phyloP scores from a whole-genome alignment of 768 basidiomycete species.

The Boletus vermiculosoides region DNA sequence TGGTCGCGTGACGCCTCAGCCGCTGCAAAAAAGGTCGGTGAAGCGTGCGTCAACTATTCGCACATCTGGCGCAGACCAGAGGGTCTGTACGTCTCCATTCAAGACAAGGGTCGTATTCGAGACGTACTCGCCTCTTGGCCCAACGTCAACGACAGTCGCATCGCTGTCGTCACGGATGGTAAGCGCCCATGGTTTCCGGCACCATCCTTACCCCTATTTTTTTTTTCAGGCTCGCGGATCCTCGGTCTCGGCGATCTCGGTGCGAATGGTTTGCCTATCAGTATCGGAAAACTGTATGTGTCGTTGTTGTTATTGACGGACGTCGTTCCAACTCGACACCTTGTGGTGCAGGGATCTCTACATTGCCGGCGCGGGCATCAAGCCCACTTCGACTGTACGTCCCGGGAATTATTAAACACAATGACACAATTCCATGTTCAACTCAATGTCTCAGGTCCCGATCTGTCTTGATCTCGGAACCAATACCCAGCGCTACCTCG shows the following conservation, averaged over 20 bases:
- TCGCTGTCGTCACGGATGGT: constrained; percentile 80
- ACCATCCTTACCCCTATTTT: no score
- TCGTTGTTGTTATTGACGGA: neutral
- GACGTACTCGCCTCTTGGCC: constrained; percentile 56
- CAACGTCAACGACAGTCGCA: constrained; percentile 45
- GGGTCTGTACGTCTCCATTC: constrained; percentile 59
- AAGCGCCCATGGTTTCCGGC: no score
- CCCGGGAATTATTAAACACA: neutral
- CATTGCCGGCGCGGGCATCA: constrained; percentile 67
- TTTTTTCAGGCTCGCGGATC: constrained; percentile 56
- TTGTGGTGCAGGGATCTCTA: constrained; percentile 51
- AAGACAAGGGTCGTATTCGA: constrained; percentile 63
- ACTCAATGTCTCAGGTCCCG: constrained; percentile 41
- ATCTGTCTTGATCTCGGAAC: constrained; percentile 77
- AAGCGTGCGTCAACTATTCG: constrained; percentile 69
- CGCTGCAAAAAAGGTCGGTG: constrained; percentile 46
- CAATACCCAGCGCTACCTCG: constrained; percentile 61
- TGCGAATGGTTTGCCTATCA: constrained; percentile 48
- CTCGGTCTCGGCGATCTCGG: constrained; percentile 59
- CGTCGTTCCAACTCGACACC: neutral
- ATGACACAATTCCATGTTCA: neutral
- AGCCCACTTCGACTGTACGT: constrained; percentile 45
- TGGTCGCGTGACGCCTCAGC: constrained; percentile 13
- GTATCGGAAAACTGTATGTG: constrained; percentile 69
- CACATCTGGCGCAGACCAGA: constrained; percentile 67